Conservation (phyloP, 2,329 filamentous ascomycete species). For the Curvularia sp. region DNA sequence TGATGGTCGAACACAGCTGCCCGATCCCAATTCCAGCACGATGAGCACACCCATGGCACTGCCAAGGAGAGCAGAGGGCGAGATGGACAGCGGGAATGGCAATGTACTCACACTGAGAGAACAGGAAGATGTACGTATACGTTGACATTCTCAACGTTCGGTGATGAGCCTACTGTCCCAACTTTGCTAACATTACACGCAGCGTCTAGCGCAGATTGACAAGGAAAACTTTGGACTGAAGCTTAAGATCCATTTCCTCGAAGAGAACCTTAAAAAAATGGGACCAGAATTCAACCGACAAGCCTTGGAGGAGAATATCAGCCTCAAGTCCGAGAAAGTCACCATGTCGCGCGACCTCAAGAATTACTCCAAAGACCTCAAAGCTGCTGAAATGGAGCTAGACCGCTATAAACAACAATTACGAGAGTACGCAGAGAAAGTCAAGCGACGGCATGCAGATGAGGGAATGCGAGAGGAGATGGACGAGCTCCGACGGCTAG, state of each 20-base stretch:
- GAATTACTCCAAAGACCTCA: constrained; percentile 83
- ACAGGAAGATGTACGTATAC: constrained; percentile 77
- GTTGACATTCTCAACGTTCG: neutral
- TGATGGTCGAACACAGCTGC: constrained; percentile 74
- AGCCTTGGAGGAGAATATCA: constrained; percentile 92
- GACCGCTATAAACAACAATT: constrained; percentile 85
- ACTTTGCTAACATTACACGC: constrained; percentile 11
- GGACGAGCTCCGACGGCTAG: constrained; percentile 55
- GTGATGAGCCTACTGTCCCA: neutral
- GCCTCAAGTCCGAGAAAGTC: constrained; percentile 90
- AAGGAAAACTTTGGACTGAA: constrained; percentile 99
- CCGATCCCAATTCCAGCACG: constrained; percentile 77
- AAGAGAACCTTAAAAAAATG: constrained; percentile 85
- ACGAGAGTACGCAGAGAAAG: constrained; percentile 79
- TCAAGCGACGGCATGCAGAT: constrained; percentile 77
- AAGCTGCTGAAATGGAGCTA: constrained; percentile 82
- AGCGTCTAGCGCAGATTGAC: constrained; percentile 89
- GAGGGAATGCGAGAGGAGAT: constrained; percentile 72
- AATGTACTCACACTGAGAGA: constrained; percentile 92
- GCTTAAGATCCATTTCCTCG: constrained; percentile 95
- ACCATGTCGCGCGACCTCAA: constrained; percentile 88
- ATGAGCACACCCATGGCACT: constrained; percentile 82
- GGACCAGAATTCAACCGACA: constrained; percentile 89
- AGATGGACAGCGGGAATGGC: constrained; percentile 78
- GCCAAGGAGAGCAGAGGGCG: constrained; percentile 68